These are phyloP conservation scores for Leptoxyphium fumago DNA, from an alignment of 2,329 filamentous ascomycete genomes.

Conservation along the genomic window DNA sequence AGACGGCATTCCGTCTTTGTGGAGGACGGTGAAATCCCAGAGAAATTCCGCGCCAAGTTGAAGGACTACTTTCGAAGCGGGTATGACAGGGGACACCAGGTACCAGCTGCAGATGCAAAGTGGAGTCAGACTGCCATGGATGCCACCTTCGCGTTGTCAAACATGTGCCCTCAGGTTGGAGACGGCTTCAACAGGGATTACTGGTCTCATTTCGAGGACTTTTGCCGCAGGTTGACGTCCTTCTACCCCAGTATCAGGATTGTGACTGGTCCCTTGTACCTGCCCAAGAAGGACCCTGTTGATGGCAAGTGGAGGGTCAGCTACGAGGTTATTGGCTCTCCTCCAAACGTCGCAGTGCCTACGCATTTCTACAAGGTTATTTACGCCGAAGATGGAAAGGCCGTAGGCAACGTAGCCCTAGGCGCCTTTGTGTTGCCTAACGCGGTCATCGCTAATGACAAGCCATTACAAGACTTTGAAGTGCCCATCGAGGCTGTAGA, in stretches of 20 bases:
- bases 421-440: slow-evolving; percentile 95
- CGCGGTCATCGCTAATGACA: slow-evolving; percentile 71
- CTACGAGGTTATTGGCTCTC: slow-evolving; percentile 90
- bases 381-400: slow-evolving; percentile 69
- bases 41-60: slow-evolving; percentile 76
- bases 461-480: slow-evolving; percentile 81
- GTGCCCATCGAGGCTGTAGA: slow-evolving; percentile 88
- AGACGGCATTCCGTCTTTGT: slow-evolving; percentile 69
- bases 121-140: slow-evolving; percentile 94
- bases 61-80: slow-evolving; percentile 91
- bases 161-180: slow-evolving; percentile 98
- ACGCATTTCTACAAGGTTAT: slow-evolving; percentile 99
- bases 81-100: slow-evolving; percentile 93
- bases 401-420: slow-evolving; percentile 61
- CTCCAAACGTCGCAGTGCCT: slow-evolving; percentile 86
- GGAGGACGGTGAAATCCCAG: slow-evolving; percentile 67
- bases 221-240: slow-evolving; percentile 69
- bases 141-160: slow-evolving; percentile 80
- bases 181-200: slow-evolving; percentile 98
- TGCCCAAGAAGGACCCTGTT: slow-evolving; percentile 63
- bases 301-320: slow-evolving; percentile 92
- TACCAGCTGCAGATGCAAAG: slow-evolving; percentile 88
- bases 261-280: slow-evolving; percentile 85
- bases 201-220: slow-evolving; percentile 98
- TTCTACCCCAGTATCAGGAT: slow-evolving; percentile 78